Conservation (phyloP, 1,284 basidiomycete genomes). For the Calocybe gambosa region DNA sequence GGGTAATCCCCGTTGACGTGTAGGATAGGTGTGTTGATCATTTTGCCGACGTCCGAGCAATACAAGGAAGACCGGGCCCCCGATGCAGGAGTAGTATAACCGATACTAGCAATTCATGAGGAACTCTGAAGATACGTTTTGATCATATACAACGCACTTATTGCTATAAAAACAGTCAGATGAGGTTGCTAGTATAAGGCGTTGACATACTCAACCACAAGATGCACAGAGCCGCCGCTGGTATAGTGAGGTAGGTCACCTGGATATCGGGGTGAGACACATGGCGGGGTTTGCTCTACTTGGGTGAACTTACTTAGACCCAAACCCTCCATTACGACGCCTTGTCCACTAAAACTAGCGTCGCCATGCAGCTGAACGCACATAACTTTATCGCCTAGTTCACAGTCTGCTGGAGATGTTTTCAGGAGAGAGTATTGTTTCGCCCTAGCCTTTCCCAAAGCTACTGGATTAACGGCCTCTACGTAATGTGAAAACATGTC, state of each 20-base stretch:
- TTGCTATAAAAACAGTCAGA: constrained; percentile 34
- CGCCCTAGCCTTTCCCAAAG: constrained; percentile 83
- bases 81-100: constrained; percentile 84
- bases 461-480: constrained; percentile 86
- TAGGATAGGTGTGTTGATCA: constrained; percentile 84
- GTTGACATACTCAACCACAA: constrained; percentile 83
- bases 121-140: too few species aligned
- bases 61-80: constrained; percentile 80
- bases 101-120: too few species aligned
- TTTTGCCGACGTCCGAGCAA: constrained; percentile 86
- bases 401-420: constrained; percentile 58
- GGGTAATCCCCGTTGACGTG: constrained; percentile 90
- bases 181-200: neutral
- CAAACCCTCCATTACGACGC: constrained; percentile 83
- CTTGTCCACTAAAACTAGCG: constrained; percentile 85
- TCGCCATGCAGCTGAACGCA: constrained; percentile 88
- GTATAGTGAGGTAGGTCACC: constrained; percentile 85
- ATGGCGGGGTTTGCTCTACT: neutral
- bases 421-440: constrained; percentile 85
- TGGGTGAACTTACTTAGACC: constrained; percentile 55
- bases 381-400: constrained; percentile 80
- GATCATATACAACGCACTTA: constrained; percentile 32
- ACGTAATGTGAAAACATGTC: constrained; percentile 1
- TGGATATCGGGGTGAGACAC: neutral
- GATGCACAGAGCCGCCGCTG: constrained; percentile 81